These are phyloP conservation scores for Coemansia sp. DNA, from an alignment of 192 early-diverging fungal genomes.

Conservation along the genomic window DNA sequence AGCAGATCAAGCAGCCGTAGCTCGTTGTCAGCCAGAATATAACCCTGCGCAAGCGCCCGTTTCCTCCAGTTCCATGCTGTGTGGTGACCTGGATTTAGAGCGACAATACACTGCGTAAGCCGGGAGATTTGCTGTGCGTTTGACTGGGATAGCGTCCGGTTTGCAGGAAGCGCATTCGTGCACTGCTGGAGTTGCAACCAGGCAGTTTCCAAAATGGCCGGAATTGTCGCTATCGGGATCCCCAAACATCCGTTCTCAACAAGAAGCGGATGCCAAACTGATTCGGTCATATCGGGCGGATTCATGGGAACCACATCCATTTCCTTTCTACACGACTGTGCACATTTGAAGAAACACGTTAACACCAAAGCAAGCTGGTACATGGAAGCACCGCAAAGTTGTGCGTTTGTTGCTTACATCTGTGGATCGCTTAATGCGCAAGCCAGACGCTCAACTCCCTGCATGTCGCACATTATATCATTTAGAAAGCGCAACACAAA, in stretches of 20 bases:
- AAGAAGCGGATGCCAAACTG: slow-evolving; percentile 16
- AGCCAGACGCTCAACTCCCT: slow-evolving; percentile 18
- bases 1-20: slow-evolving; percentile 13
- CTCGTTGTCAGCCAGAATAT: slow-evolving; percentile 11
- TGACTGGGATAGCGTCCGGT: background rate
- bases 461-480: background rate
- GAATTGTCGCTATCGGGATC: slow-evolving; percentile 15
- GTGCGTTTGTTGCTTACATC: slow-evolving; percentile 19
- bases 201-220: slow-evolving; percentile 12
- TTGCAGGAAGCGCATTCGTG: background rate
- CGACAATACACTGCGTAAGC: slow-evolving; percentile 34
- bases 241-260: slow-evolving; percentile 27
- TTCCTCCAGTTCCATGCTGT: slow-evolving; percentile 50
- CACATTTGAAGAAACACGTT: background rate
- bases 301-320: slow-evolving; percentile 16
- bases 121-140: slow-evolving; percentile 3
- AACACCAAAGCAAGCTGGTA: background rate
- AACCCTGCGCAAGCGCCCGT: slow-evolving; percentile 4
- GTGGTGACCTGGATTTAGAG: slow-evolving; percentile 39
- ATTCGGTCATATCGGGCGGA: background rate
- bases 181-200: slow-evolving; percentile 7
- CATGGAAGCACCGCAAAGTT: background rate
- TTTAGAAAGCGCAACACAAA: background rate
- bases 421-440: slow-evolving; percentile 12
- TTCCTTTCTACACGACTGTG: slow-evolving; percentile 9